These are phyloP conservation scores for Curvularia eragrostidis DNA, from an alignment of 2,329 filamentous ascomycete species.

Conservation along the genomic window DNA sequence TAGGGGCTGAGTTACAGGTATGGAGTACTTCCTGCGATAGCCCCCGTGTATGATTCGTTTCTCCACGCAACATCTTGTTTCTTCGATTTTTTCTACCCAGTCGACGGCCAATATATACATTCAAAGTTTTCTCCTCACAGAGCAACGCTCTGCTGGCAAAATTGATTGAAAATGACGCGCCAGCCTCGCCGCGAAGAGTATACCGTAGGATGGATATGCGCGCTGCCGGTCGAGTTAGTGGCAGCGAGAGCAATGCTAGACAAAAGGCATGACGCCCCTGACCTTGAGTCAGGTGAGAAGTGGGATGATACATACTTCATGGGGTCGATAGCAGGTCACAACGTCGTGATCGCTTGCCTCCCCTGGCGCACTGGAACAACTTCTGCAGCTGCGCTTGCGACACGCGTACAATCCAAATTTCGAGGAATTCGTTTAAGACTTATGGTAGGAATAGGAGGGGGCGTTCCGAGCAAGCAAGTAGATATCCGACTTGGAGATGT, in stretches of 20 bases:
- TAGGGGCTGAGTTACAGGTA: background rate
- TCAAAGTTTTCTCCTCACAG: background rate
- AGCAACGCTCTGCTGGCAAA: no score
- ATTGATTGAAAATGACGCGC: conserved; percentile 3
- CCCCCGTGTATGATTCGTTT: background rate
- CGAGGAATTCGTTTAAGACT: conserved; percentile 47
- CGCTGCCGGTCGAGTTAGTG: conserved; percentile 20
- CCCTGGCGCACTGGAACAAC: conserved; percentile 43
- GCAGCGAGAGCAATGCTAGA: conserved; percentile 19
- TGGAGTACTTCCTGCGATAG: background rate
- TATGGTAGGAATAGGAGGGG: conserved; percentile 55
- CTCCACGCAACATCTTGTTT: background rate
- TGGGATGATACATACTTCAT: conserved; percentile 30
- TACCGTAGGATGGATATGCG: conserved; percentile 26
- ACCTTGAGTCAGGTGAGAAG: conserved; percentile 33
- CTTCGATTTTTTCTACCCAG: no score
- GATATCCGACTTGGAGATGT: conserved; percentile 38
- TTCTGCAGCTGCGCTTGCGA: conserved; percentile 43
- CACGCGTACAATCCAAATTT: conserved; percentile 43
- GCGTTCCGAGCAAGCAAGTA: conserved; percentile 24
- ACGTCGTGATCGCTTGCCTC: conserved; percentile 35
- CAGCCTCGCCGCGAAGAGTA: conserved; percentile 18
- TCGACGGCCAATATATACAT: background rate
- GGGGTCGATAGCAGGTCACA: conserved; percentile 41
- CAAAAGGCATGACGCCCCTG: conserved; percentile 21